Percentiles rank a stretch among this genome's conserved stretches.
Conservation (phyloP, 140 eudicot genomes). For the Artemisia princeps region DNA sequence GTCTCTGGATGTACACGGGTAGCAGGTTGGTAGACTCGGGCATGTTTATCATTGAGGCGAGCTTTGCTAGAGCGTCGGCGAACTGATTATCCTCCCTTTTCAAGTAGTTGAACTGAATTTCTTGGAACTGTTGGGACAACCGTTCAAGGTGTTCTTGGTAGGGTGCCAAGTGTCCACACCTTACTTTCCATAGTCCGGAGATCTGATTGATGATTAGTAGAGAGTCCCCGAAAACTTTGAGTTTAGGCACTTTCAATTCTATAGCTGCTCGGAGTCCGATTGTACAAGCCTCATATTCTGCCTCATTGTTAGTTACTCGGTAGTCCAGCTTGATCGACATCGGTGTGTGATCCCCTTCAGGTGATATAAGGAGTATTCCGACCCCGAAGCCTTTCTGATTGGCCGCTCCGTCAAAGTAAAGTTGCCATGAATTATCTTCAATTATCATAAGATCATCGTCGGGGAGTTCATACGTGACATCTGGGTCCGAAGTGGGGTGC, state of each 20-base stretch:
- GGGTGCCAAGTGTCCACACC: not conserved
- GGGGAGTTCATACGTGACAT: no score
- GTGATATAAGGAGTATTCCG: not conserved
- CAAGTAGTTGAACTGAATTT: not conserved
- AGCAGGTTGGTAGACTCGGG: not conserved
- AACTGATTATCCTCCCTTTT: not conserved
- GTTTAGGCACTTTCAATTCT: not conserved
- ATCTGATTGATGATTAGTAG: not conserved
- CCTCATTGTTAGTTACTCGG: not conserved
- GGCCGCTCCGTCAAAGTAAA: not conserved
- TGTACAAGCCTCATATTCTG: not conserved
- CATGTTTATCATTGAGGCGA: not conserved
- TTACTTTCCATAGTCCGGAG: not conserved
- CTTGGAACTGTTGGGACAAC: not conserved
- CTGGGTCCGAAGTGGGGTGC: not conserved
- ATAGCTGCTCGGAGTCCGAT: not conserved
- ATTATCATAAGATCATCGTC: not conserved
- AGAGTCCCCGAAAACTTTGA: not conserved
- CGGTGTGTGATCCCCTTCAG: not conserved
- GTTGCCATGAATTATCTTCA: not conserved
- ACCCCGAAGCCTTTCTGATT: not conserved
- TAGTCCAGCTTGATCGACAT: not conserved
- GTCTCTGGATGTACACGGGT: not conserved
- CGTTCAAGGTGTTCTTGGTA: not conserved
- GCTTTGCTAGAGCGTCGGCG: not conserved